These are phyloP conservation scores for Diutina rugosa DNA, from an alignment of 1,139 yeast species.

Conservation along the genomic window DNA sequence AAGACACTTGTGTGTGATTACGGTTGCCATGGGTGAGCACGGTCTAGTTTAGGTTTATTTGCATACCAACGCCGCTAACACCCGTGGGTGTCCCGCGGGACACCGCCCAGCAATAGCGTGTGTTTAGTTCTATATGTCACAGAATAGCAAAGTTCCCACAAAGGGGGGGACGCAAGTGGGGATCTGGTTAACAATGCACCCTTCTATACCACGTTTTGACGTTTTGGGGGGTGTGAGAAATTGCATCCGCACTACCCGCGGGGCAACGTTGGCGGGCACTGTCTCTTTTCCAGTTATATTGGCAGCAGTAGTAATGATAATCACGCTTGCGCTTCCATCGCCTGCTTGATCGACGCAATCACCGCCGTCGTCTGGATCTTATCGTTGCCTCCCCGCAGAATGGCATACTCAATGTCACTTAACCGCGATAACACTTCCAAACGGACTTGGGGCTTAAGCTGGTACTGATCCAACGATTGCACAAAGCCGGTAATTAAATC, in stretches of 20 bases:
- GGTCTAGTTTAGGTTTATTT: no score
- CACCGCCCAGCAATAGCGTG: no score
- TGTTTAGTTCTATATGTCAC: no score
- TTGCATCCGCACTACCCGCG: background rate
- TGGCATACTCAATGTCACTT: conserved; percentile 81
- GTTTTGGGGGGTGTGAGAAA: background rate
- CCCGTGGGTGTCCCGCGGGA: no score
- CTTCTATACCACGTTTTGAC: background rate
- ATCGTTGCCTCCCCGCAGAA: conserved; percentile 87
- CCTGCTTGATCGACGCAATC: conserved; percentile 71
- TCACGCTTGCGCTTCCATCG: conserved; percentile 19
- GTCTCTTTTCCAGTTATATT: no score
- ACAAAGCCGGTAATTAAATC: conserved; percentile 74
- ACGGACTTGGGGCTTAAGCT: conserved; percentile 51
- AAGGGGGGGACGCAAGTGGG: background rate
- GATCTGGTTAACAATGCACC: background rate
- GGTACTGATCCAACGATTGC: conserved; percentile 51
- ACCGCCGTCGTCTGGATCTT: conserved; percentile 83
- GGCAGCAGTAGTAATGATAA: background rate
- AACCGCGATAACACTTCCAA: conserved; percentile 53
- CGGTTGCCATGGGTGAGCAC: no score
- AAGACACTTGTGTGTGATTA: no score
- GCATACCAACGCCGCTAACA: no score
- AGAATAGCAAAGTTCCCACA: no score
- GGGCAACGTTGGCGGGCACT: background rate